Evolutionary conservation across 495 filamentous ascomycete genomes (phyloP).

Genomic region (Penicillium longicatenatum): DNA sequence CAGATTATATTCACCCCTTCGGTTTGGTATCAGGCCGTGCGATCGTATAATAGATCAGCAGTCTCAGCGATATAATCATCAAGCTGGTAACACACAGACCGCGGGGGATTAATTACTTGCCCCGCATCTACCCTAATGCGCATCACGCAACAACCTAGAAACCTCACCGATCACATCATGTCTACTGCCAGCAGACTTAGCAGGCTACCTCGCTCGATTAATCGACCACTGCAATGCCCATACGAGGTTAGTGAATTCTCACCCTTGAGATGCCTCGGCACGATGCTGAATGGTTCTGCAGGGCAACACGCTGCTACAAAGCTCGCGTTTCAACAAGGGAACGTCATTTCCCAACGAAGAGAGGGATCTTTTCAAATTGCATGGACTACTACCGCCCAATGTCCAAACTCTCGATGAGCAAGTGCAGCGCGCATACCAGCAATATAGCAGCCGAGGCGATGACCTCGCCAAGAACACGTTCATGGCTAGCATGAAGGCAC

Average conservation of each 20-base stretch:
- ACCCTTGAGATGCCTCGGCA: background rate
- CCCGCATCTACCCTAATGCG: background rate
- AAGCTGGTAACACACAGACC: background rate
- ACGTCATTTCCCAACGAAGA: slow-evolving; percentile 73
- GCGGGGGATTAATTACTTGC: background rate
- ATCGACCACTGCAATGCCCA: slow-evolving; percentile 59
- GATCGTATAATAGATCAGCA: too few relatives aligned
- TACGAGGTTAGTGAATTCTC: slow-evolving; percentile 28
- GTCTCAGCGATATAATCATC: background rate
- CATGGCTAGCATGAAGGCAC: slow-evolving; percentile 76
- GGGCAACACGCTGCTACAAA: slow-evolving; percentile 65
- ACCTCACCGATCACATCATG: background rate
- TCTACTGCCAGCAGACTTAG: slow-evolving; percentile 44
- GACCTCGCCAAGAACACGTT: slow-evolving; percentile 81
- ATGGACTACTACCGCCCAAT: slow-evolving; percentile 70
- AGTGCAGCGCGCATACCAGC: slow-evolving; percentile 74
- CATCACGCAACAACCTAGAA: background rate
- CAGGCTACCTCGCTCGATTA: slow-evolving; percentile 63
- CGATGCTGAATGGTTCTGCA: slow-evolving; percentile 17
- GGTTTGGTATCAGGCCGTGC: too few relatives aligned
- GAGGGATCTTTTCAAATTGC: slow-evolving; percentile 65
- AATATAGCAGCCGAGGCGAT: slow-evolving; percentile 62
- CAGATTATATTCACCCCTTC: too few relatives aligned
- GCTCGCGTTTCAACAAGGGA: slow-evolving; percentile 81
- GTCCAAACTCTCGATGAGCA: slow-evolving; percentile 83